Conservation (phyloP, 306 rosid species). For the Lablab purpureus region DNA sequence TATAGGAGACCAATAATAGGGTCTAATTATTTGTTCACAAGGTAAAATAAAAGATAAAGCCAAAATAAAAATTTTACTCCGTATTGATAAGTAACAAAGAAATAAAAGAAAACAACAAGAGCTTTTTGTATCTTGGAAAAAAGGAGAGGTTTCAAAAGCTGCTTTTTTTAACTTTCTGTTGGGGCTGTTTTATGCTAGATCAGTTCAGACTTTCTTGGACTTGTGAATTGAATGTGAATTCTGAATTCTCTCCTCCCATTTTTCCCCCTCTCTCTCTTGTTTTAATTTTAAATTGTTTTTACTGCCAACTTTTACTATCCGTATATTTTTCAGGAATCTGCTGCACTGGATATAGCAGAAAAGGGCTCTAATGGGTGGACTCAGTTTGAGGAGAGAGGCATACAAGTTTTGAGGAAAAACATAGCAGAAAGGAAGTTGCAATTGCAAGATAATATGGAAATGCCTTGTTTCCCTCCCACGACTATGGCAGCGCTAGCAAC, state of each 20-base stretch:
- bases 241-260: slow-evolving; percentile 12
- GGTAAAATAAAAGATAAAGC: slow-evolving; percentile 18
- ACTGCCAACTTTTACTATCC: slow-evolving; percentile 40
- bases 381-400: slow-evolving; percentile 43
- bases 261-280: not conserved
- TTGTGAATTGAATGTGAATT: slow-evolving; percentile 35
- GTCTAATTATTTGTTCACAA: slow-evolving; percentile 13
- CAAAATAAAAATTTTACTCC: not conserved
- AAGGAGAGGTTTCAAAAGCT: slow-evolving; percentile 52
- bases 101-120: slow-evolving; percentile 42
- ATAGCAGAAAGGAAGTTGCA: slow-evolving; percentile 43
- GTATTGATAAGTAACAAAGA: not conserved
- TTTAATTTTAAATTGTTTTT: not conserved
- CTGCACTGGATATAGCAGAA: slow-evolving; percentile 53
- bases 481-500: slow-evolving; percentile 22
- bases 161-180: slow-evolving; percentile 52
- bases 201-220: slow-evolving; percentile 46
- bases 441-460: slow-evolving; percentile 47
- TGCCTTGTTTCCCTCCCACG: slow-evolving; percentile 41
- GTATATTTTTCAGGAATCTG: slow-evolving; percentile 61
- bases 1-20: slow-evolving; percentile 17
- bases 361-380: slow-evolving; percentile 44
- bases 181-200: slow-evolving; percentile 49
- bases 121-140: slow-evolving; percentile 51
- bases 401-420: slow-evolving; percentile 44